Evolutionary conservation across 768 basidiomycete species (phyloP), one percentile per base, ranked within the genome.

Genomic region (Termitomyces sp.): DNA sequence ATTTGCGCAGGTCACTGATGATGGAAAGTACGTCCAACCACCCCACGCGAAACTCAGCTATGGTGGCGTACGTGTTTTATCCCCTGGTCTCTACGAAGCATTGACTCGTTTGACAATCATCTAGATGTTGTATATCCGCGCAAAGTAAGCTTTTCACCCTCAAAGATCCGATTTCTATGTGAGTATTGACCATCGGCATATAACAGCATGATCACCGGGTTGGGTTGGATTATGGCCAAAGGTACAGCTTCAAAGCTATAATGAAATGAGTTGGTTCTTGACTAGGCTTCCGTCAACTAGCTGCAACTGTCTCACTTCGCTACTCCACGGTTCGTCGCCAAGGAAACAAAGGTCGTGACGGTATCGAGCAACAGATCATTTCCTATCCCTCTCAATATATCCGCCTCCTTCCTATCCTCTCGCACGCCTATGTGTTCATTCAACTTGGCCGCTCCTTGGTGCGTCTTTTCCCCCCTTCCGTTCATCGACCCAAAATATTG

Each of bases 41-140:
- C 82, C 81, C 32, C 88, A 90, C 62, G 77, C 83, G 1, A 91
- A 89, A 64, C 69, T 90, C 24, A 86, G 85, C 59, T 90, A 88
- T 58, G 85, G 85, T 50, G 87, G 88, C 2, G 87, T 88, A 64
- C 62, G 82, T 77, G 43, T 44, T 48, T 22, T 21, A 37, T 58
- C 24, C 51, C 42, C 11, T 22, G 19, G 3, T 28, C 14, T 35
- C 8, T 1, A 12, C 3, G 8, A 14, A 51, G 35, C 28, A 7
- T 24, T 8, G 6, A 17, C 37, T 40, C 12, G 14, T 48, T 24
- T 43, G 28, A 7, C 22, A 19, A 14, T 5, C 38, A 46, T 15
- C 3, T 60, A 88, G 87, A 88, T 90, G 87, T 65, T 88, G 47
- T 85, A 84, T 64, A 86, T 88, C 49, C 82, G 87, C 12, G 79